Evolutionary conservation across 257 asterid genomes (phyloP), one percentile per base, ranked within the genome.

Genomic region (Eucommia ulmoides): DNA sequence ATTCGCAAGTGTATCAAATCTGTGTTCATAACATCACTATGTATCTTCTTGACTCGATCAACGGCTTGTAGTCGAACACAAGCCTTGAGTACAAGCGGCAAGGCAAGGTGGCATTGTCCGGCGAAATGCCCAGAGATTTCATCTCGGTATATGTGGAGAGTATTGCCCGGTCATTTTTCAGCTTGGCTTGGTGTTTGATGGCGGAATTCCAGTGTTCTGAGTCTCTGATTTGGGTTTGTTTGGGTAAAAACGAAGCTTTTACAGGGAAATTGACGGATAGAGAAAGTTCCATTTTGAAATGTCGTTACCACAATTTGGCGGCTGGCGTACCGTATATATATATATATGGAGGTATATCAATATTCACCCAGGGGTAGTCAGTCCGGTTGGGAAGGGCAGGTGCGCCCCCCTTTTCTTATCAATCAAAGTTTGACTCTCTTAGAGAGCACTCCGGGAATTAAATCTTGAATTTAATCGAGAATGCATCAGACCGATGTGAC

Each of bases 41-140:
- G 73, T 48, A 67, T 56, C 24, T 45, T 56, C 64, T 61, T 67
- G 1, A 68, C 73, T 22, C 46, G 41, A n/a, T 53, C 58, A 23
- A 67, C 29, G 45, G 62, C 55, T 51, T 58, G 17, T 10, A 57
- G 16, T 35, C 62, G 52, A 23, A 51, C 64, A 19, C 73, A 67
- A 23, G 73, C 73, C 69, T 67, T 62, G 58, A 67, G 52, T 52
- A 67, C 41, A 21, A 67, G 68, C 42, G 73, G 62, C 55, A 57
- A n/a, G n/a, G n/a, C n/a, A n/a, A 22, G 2, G 68, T 52, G 19
- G 46, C 19, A 11, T 10, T 16, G 20, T 52, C 29, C 1, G 73
- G 73, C 50, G 20, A 47, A 47, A 66, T 45, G 21, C 46, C 61
- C 41, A 41, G 45, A 52, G 58, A 35, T 62, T 61, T 65, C 73